Evolutionary conservation across 2,329 filamentous ascomycete species (phyloP).

Genomic region (Akanthomyces lecanii): DNA sequence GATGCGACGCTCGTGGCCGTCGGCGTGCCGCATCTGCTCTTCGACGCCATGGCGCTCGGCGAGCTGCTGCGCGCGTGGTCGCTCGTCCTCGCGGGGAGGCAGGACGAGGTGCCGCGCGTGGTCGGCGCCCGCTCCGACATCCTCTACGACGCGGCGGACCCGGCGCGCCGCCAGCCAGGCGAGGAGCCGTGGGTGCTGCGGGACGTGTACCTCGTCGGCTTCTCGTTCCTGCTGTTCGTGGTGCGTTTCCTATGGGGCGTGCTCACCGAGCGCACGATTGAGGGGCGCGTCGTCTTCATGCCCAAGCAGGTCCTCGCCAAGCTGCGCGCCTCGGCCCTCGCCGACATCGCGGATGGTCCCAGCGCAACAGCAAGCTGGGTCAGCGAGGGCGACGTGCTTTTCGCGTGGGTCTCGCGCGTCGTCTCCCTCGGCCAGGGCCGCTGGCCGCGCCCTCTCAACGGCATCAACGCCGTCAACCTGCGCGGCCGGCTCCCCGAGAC

Average conservation of each 20-base stretch:
- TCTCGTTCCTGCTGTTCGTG: slow-evolving; percentile 28
- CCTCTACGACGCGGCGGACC: slow-evolving; percentile 5
- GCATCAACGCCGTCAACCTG: slow-evolving; percentile 1
- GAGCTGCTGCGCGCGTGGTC: slow-evolving; percentile 42
- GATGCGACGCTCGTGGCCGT: slow-evolving; percentile 45
- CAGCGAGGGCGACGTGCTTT: slow-evolving; percentile 13
- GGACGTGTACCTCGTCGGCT: slow-evolving; percentile 23
- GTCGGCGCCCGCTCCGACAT: slow-evolving; percentile 5
- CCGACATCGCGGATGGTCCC: not conserved
- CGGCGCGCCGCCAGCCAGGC: not conserved
- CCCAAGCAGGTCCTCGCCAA: slow-evolving; percentile 27
- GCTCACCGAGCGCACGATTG: not conserved
- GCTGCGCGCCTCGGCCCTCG: slow-evolving; percentile 29
- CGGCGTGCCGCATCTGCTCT: slow-evolving; percentile 41
- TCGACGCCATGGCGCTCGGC: slow-evolving; percentile 40
- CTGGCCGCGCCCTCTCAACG: not conserved
- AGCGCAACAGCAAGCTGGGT: not conserved
- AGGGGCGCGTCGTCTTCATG: slow-evolving; percentile 31
- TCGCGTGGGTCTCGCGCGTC: slow-evolving; percentile 1
- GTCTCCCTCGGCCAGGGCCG: not conserved
- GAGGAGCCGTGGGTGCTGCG: not conserved
- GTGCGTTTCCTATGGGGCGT: slow-evolving; percentile 24
- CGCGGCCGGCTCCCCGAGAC: slow-evolving; percentile 2
- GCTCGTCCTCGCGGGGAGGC: slow-evolving; percentile 35
- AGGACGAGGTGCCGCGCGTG: slow-evolving; percentile 28